Base-by-base conservation (phyloP, 192 early-diverging fungal genomes). In the Jimgerdemannia flammicorona region DNA sequence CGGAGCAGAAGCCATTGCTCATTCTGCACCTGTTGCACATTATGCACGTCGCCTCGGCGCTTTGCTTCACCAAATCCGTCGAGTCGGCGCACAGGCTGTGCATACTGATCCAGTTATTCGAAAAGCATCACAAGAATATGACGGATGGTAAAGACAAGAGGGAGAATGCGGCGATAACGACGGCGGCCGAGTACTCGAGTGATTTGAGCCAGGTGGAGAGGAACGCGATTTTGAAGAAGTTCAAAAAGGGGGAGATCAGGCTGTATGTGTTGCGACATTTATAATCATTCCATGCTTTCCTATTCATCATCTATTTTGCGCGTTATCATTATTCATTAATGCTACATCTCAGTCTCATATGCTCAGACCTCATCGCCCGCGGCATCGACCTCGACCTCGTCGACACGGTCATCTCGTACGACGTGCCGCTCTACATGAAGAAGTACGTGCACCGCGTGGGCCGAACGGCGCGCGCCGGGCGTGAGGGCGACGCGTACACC, bases 391-490 rank as follows among this genome's bases (percentile, higher is more conserved):
- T 98, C 19, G 90, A 93, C 39, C 81, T 84, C 66, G 93, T 98
- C 4, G 84, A 87, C 11, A 81, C 83, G 4, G 96, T 98, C 6
- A 87, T 98, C 67, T 93, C 93, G 77, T 95, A 96, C 81, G 97
- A 98, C 74, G 87, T 91, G 43, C 94, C 96, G 18, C 77, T 85
- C 9, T 89, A 93, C 44, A 91, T 94, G 87, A 88, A 90, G 73
- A 90, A 91, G 79, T 98, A 97, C 75, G 88, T 96, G n/a, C 97
- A 98, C 75, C 90, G 97, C 72, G 93, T 96, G 0, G 97, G 97
- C 4, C 87, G 97, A 72, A 96, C 95, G 3, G 96, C 95, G 11
- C 89, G 96, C 75, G 96, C 96, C 4, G 96, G 95, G 7, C 83
- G 92, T 39, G 82, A 88, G n/a, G 96, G 96, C 40, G 78, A 83